phyloP scores from a whole-genome alignment of 495 filamentous ascomycete genomes.

The Lophiostoma macrostomum region DNA sequence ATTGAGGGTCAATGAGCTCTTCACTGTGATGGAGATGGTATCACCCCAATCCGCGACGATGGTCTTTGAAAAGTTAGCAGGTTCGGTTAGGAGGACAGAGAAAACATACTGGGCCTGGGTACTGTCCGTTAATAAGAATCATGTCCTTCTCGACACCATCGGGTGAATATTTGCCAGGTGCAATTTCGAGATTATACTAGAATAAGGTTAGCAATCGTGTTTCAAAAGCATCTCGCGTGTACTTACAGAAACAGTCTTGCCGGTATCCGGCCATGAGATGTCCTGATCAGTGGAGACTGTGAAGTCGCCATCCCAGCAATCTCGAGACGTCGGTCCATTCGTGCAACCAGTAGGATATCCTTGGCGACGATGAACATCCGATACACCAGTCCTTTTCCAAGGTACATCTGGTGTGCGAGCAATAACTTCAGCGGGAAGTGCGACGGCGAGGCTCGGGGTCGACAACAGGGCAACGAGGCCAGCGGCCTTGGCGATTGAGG shows the following conservation, averaged over 20 bases:
- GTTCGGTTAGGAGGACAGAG: neutral
- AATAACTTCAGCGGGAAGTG: constrained; percentile 5
- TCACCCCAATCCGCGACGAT: constrained; percentile 41
- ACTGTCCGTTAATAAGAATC: constrained; percentile 32
- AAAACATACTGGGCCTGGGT: constrained; percentile 30
- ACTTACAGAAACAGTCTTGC: constrained; percentile 24
- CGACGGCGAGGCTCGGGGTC: constrained; percentile 3
- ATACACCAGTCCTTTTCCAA: constrained; percentile 23
- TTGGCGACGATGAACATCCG: neutral
- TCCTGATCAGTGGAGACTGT: constrained; percentile 29
- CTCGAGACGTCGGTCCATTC: constrained; percentile 19
- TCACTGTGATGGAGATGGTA: constrained; percentile 35
- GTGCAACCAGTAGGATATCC: constrained; percentile 8
- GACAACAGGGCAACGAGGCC: constrained; percentile 17
- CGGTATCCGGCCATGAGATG: constrained; percentile 27
- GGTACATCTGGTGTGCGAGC: constrained; percentile 10
- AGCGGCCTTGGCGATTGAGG: constrained; percentile 13
- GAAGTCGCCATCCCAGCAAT: constrained; percentile 24
- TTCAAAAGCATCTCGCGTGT: neutral
- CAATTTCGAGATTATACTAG: constrained; percentile 31
- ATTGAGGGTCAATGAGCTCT: constrained; percentile 38
- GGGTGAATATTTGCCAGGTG: constrained; percentile 21
- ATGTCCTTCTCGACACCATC: constrained; percentile 25
- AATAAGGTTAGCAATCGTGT: neutral
- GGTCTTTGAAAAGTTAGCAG: constrained; percentile 7